phyloP scores from a whole-genome alignment of 768 basidiomycete genomes.

The Suillus paluster region DNA sequence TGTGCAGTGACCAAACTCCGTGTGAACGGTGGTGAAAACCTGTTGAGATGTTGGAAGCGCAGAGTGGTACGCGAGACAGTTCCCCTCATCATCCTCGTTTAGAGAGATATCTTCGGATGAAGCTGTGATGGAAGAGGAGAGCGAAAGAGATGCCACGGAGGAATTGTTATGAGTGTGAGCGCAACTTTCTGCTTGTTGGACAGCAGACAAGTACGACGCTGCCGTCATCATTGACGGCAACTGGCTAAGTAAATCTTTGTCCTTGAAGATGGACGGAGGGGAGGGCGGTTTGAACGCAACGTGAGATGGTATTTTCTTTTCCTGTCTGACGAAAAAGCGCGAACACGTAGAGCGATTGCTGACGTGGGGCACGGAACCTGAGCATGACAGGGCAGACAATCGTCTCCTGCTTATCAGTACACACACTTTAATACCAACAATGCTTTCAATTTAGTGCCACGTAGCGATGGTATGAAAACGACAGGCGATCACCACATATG shows the following conservation, averaged over 20 bases:
- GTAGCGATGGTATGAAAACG: too few relatives aligned
- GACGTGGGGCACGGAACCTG: too few relatives aligned
- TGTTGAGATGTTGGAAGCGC: slow-evolving; percentile 81
- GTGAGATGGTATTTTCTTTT: slow-evolving; percentile 53
- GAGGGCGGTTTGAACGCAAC: slow-evolving; percentile 63
- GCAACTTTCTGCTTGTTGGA: slow-evolving; percentile 63
- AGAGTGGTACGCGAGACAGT: slow-evolving; percentile 63
- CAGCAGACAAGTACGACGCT: slow-evolving; percentile 61
- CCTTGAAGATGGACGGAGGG: slow-evolving; percentile 63
- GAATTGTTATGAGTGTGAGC: slow-evolving; percentile 51
- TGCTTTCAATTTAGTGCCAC: too few relatives aligned
- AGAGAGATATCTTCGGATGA: slow-evolving; percentile 72
- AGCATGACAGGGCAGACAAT: too few relatives aligned
- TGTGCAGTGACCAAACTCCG: slow-evolving; percentile 92
- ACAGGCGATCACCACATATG: too few relatives aligned
- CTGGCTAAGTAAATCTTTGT: slow-evolving; percentile 48
- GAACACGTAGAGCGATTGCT: too few relatives aligned
- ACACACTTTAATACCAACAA: too few relatives aligned
- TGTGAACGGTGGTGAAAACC: slow-evolving; percentile 77
- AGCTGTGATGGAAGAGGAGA: slow-evolving; percentile 73
- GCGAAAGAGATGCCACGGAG: slow-evolving; percentile 64
- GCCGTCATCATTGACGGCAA: slow-evolving; percentile 52
- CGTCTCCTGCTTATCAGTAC: too few relatives aligned
- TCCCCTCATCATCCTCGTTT: slow-evolving; percentile 56
- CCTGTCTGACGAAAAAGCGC: too few relatives aligned